Evolutionary conservation across 495 filamentous ascomycete genomes (phyloP).

Genomic region (Beverwykella pulmonaria): DNA sequence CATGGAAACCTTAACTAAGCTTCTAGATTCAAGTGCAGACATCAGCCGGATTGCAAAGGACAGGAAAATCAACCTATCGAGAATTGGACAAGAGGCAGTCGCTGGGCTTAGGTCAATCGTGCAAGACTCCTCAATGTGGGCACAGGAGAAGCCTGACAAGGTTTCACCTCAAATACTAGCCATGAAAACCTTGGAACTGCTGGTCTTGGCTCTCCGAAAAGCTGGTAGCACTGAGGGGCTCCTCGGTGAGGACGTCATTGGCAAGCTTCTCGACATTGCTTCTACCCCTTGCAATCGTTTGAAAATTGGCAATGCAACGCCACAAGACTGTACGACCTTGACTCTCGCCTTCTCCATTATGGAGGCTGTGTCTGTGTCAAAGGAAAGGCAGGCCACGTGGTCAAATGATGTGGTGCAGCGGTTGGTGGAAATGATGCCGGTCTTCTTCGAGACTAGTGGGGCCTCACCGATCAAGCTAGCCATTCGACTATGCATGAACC

Average conservation of each 20-base stretch:
- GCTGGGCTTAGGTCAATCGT: conserved; percentile 54
- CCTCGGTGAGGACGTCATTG: conserved; percentile 47
- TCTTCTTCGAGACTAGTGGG: conserved; percentile 33
- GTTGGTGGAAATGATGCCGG: conserved; percentile 40
- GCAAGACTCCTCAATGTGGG: conserved; percentile 59
- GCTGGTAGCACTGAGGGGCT: conserved; percentile 53
- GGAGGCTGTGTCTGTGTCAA: conserved; percentile 52
- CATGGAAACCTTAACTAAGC: conserved; percentile 53
- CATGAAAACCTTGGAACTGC: conserved; percentile 65
- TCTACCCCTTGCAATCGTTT: conserved; percentile 3
- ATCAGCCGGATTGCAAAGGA: conserved; percentile 61
- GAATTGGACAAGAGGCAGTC: conserved; percentile 58
- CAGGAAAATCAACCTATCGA: conserved; percentile 70
- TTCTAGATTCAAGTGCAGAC: conserved; percentile 57
- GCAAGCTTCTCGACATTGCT: conserved; percentile 30
- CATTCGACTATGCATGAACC: conserved; percentile 78
- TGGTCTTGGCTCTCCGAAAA: conserved; percentile 58
- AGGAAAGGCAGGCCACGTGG: conserved; percentile 30
- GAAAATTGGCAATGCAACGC: conserved; percentile 5
- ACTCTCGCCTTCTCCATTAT: conserved; percentile 62
- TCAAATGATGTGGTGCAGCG: conserved; percentile 39
- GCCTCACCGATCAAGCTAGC: conserved; percentile 31
- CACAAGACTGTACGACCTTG: conserved; percentile 30
- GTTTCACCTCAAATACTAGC: conserved; percentile 66
- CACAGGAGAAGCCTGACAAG: conserved; percentile 50